Evolutionary conservation across 805 yeast genomes (phyloP), one percentile per base, ranked within the genome.

Genomic region (Cyberlindnera suaveolens): DNA sequence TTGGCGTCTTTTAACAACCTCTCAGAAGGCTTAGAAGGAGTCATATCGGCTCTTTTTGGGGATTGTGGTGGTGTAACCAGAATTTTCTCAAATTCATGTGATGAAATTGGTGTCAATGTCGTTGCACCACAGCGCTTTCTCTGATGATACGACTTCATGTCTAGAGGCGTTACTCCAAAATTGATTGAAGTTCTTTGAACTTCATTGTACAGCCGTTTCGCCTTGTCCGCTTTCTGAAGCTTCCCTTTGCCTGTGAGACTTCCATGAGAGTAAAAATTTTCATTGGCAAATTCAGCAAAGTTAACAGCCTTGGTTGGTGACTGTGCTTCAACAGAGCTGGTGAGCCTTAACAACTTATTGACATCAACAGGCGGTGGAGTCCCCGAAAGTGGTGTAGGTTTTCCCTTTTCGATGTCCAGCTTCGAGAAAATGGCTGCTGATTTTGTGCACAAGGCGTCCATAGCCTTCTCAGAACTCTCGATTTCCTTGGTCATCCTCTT

Each of bases 151-250:
- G 19, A 7, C 35, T 36, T 46, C 56, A 53, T 55, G 15, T 48
- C 49, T 9, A 39, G 10, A 2, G 36, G 19, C 3, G 45, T 42
- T 2, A 55, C 43, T 13, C 60, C 58, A 39, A 55, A 44, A 26
- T 47, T 38, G 3, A 53, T 7, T 9, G 58, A 49, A 10, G 16
- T 44, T 20, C 45, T 38, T 31, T 53, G 52, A 3, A 47, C 57
- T 11, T 49, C 53, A 31, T 53, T 48, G 36, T 47, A 53, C 2
- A 55, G 26, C 18, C 31, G 26, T 19, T 50, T 53, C 4, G 58
- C 32, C 29, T 13, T 37, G 15, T 34, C 27, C 13, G 8, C 36
- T n/a, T 16, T 29, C 32, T 16, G 9, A 11, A 17, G 26, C 6
- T 11, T 11, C 13, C n/a, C 13, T 11, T 32, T 13, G 17, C 11